Evolutionary conservation across 2,329 filamentous ascomycete species (phyloP).

Genomic region (Xylariales sp.): DNA sequence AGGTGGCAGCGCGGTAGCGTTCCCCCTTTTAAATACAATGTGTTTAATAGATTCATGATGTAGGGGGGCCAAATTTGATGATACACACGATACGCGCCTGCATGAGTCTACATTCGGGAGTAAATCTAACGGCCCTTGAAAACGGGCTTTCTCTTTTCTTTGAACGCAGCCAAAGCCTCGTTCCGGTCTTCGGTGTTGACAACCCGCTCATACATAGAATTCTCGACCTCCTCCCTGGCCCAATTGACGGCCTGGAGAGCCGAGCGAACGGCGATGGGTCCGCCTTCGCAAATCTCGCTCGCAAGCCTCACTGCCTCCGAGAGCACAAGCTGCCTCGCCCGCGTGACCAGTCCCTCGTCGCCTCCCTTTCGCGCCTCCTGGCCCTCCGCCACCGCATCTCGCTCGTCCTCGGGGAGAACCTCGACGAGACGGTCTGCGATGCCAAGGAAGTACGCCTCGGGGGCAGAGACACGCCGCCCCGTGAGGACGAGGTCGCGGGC

Average conservation of each 20-base stretch:
- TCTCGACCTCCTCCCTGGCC: conserved; percentile 75
- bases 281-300: conserved; percentile 82
- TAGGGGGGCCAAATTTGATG: no score
- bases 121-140: conserved; percentile 51
- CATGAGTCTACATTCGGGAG: no score
- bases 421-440: conserved; percentile 89
- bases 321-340: conserved; percentile 64
- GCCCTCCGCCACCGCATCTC: conserved; percentile 33
- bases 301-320: conserved; percentile 75
- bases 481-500: conserved; percentile 91
- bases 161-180: conserved; percentile 84
- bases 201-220: conserved; percentile 79
- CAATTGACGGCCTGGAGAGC: conserved; percentile 74
- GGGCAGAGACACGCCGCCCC: conserved; percentile 74
- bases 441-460: conserved; percentile 89
- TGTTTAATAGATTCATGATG: no score
- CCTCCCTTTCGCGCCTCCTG: conserved; percentile 31
- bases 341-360: conserved; percentile 41
- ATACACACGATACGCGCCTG: no score
- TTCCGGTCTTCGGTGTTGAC: conserved; percentile 79
- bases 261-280: conserved; percentile 75
- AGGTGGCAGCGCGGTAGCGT: no score
- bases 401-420: conserved; percentile 55
- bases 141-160: conserved; percentile 55
- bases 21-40: no score